These are phyloP conservation scores for Penicillium soppii DNA, from an alignment of 495 filamentous ascomycete species.

Conservation along the genomic window DNA sequence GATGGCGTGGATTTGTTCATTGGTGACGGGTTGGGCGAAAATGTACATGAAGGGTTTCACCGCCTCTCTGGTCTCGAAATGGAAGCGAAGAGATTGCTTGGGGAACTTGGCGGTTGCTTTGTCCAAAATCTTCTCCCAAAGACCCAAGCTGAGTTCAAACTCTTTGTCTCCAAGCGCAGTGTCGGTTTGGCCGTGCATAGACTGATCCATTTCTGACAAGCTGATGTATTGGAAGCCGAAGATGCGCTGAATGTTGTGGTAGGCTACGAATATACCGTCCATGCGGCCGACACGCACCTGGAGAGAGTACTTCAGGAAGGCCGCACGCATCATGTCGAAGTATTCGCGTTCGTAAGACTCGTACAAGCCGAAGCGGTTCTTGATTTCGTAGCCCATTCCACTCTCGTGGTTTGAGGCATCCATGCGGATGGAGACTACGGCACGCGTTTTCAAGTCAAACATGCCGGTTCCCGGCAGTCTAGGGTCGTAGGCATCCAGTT, in stretches of 20 bases:
- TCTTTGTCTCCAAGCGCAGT: constrained; percentile 76
- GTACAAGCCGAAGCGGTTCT: constrained; percentile 65
- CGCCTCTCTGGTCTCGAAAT: constrained; percentile 75
- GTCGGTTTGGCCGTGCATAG: constrained; percentile 72
- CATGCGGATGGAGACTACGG: constrained; percentile 89
- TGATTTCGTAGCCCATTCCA: constrained; percentile 88
- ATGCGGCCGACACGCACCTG: constrained; percentile 96
- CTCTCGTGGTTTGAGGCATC: constrained; percentile 66
- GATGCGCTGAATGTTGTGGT: constrained; percentile 90
- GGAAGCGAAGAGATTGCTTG: constrained; percentile 70
- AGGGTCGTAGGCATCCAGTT: constrained; percentile 88
- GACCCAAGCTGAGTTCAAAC: constrained; percentile 72
- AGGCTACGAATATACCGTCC: constrained; percentile 99
- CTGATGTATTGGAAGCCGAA: constrained; percentile 97
- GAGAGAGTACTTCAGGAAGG: constrained; percentile 95
- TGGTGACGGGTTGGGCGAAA: constrained; percentile 79
- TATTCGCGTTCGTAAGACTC: constrained; percentile 95
- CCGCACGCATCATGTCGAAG: constrained; percentile 92
- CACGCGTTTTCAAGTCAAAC: constrained; percentile 96
- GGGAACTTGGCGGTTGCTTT: constrained; percentile 70
- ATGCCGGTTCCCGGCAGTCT: constrained; percentile 87
- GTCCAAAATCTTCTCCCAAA: constrained; percentile 78
- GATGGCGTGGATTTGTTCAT: constrained; percentile 67
- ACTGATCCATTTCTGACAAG: constrained; percentile 79
- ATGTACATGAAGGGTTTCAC: constrained; percentile 75